phyloP scores from a whole-genome alignment of 2,329 filamentous ascomycete genomes.

The Phyllosticta citriasiana region DNA sequence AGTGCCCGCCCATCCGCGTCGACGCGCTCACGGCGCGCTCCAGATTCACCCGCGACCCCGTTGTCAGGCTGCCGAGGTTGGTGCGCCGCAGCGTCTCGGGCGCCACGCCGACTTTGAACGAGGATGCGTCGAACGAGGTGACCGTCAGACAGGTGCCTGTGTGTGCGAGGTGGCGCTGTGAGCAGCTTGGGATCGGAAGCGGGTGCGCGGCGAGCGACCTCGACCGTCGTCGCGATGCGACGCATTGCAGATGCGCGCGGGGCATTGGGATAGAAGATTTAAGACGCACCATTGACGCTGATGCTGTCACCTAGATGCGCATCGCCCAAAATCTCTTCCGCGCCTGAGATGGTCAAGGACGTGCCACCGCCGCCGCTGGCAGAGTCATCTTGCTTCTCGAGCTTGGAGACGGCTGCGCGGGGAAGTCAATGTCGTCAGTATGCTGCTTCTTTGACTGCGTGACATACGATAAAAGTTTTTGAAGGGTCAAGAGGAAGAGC shows the following conservation, averaged over 20 bases:
- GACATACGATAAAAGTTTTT: neutral
- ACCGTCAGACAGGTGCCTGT: conserved; percentile 79
- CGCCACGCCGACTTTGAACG: conserved; percentile 86
- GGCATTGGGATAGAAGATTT: neutral
- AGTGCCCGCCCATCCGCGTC: conserved; percentile 96
- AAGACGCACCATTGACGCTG: conserved; percentile 63
- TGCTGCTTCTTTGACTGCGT: neutral
- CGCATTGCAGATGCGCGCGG: neutral
- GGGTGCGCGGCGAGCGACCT: neutral
- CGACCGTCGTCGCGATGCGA: neutral
- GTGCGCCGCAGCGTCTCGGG: conserved; percentile 94
- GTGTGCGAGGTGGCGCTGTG: neutral
- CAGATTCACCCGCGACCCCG: conserved; percentile 69
- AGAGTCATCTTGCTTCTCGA: conserved; percentile 70
- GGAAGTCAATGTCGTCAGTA: conserved; percentile 16
- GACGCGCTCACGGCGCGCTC: conserved; percentile 85
- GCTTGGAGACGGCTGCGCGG: conserved; percentile 63
- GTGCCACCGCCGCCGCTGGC: conserved; percentile 65
- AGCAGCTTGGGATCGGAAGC: neutral
- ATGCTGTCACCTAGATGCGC: conserved; percentile 88
- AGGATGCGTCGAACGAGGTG: conserved; percentile 52
- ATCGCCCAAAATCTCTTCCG: conserved; percentile 68
- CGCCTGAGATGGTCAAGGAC: conserved; percentile 73
- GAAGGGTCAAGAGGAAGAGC: neutral
- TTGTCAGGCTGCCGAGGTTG: conserved; percentile 68